Percentiles rank a stretch among this genome's conserved stretches.
phyloP scores from a whole-genome alignment of 208 protist genomes.

The Crithidia bombi region DNA sequence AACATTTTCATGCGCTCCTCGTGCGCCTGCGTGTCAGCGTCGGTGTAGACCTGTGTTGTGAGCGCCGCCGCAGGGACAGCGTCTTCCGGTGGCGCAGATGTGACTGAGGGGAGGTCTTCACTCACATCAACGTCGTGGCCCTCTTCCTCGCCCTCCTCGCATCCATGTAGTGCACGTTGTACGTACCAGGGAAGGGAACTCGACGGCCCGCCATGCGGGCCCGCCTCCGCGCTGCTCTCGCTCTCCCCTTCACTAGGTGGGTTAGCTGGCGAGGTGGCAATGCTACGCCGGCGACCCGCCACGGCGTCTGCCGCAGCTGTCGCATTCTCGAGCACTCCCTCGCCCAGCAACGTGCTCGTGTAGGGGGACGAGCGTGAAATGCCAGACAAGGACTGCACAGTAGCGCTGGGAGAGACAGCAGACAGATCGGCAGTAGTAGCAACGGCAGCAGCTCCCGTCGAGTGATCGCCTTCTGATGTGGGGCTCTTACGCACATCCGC shows the following conservation, averaged over 20 bases:
- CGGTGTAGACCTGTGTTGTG: slow-evolving; percentile 15
- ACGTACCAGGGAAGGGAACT: not conserved
- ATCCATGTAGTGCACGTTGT: not conserved
- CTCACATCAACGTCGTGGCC: not conserved
- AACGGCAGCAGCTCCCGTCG: not conserved
- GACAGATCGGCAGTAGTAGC: slow-evolving; percentile 1
- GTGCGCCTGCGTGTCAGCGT: slow-evolving; percentile 36
- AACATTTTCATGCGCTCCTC: slow-evolving; percentile 68
- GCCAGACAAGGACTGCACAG: slow-evolving; percentile 72
- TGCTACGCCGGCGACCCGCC: not conserved
- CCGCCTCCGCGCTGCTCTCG: not conserved
- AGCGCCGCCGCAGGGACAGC: not conserved
- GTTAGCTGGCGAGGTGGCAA: no score
- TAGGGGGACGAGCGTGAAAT: slow-evolving; percentile 70
- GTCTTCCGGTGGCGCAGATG: not conserved
- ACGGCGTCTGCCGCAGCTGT: not conserved
- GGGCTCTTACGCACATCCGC: not conserved
- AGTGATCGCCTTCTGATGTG: not conserved
- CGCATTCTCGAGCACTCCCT: slow-evolving; percentile 17
- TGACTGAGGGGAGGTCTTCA: not conserved
- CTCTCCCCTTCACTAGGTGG: not conserved
- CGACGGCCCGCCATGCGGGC: not conserved
- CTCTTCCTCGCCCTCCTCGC: not conserved
- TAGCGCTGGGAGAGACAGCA: slow-evolving; percentile 24
- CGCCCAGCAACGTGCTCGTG: slow-evolving; percentile 49